Percentiles rank a stretch among this genome's conserved stretches.
phyloP scores from a whole-genome alignment of 495 filamentous ascomycete species.

The Xylaria longipes region DNA sequence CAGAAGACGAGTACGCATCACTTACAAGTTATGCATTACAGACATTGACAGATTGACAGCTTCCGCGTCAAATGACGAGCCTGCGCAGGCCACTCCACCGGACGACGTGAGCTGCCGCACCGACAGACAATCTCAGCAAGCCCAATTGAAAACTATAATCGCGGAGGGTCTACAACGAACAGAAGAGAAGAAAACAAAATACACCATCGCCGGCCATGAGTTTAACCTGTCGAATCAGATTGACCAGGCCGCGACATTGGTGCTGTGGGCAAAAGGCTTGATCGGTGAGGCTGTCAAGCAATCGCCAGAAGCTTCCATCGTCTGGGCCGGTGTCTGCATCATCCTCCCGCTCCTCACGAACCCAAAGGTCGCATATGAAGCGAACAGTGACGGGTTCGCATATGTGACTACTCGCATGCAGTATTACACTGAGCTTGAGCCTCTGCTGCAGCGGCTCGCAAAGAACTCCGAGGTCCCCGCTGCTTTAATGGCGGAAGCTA shows the following conservation, averaged over 20 bases:
- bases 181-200: conserved; percentile 28
- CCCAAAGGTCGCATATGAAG: conserved; percentile 28
- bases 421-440: conserved; percentile 35
- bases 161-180: conserved; percentile 19
- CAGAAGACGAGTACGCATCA: background rate
- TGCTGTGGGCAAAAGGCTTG: conserved; percentile 30
- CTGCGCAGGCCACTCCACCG: background rate
- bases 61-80: background rate
- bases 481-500: conserved; percentile 13
- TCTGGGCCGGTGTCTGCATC: conserved; percentile 36
- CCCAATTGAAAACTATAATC: conserved; percentile 24
- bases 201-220: conserved; percentile 29
- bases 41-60: background rate
- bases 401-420: conserved; percentile 36
- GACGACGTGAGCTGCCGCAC: background rate
- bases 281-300: conserved; percentile 32
- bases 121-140: background rate
- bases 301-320: conserved; percentile 35
- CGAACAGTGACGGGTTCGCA: conserved; percentile 36
- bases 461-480: background rate
- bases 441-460: conserved; percentile 22
- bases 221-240: conserved; percentile 31
- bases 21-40: background rate
- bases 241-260: conserved; percentile 23
- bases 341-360: conserved; percentile 40